Base-by-base conservation (phyloP, 148 eudicot genomes). In the Fagopyrum esculentum region DNA sequence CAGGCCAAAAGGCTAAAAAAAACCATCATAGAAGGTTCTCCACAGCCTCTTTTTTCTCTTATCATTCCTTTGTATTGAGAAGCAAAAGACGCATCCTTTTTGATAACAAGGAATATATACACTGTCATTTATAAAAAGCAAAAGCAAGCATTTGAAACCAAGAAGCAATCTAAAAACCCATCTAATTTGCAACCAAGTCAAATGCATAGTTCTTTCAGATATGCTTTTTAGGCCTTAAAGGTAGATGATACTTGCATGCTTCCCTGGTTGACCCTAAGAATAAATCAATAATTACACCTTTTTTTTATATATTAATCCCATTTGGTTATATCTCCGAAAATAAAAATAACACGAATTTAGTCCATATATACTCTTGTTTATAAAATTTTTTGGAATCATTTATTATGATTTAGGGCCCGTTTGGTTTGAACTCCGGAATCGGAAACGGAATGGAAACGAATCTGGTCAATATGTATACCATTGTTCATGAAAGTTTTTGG, bases 11-110 rank as follows among this genome's bases (percentile, higher is more conserved):
- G 30, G 71, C 46, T 4, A 40, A 66, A 17, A 12, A 66, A 66
- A 17, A n/a, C 19, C 47, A 66, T 66, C 71, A 66, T 50, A 10
- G 22, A 72, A 72, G 74, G 74, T 72, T 72, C 74, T 72, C 74
- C 51, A 71, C 74, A 54, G 16, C 43, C 17, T 48, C 26, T 71
- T 72, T 77, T 77, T 59, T 59, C 29, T 57, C 3, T 8, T 19
- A 4, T 43, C 71, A 66, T 66, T 49, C 17, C 71, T 66, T 66
- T 43, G 2, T 48, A 9, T 49, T 72, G 74, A 30, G 56, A 72
- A 19, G 40, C 74, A 26, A 72, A 72, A 72, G 17, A 66, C n/a
- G 16, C 51, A 72, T 30, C 55, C 57, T 72, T 61, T 71, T 49
- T 35, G 2, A 49, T 40, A 40, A 46, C 59, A 48, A 48, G 59